Base-by-base conservation (phyloP, 495 filamentous ascomycete species). In the Penicillium ochrochloron region DNA sequence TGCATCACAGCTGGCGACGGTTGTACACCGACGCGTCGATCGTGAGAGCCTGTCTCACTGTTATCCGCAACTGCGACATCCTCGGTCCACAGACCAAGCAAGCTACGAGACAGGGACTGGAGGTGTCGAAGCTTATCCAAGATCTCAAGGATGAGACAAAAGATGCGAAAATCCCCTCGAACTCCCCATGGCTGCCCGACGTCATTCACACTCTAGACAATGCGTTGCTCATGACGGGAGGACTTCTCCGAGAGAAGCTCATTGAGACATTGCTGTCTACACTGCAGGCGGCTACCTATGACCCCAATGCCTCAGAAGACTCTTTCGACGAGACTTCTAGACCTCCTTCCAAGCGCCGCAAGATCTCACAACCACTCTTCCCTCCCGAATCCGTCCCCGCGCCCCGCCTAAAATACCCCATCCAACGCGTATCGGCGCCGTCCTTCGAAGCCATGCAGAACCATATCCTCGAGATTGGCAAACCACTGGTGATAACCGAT, bases 151-250 rank as follows among this genome's bases (percentile, higher is more conserved):
- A 60, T 19, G 10, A 21, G 23, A 27, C 41, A n/a, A 27, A 48
- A 29, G 23, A 50, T 23, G 31, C 33, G 3, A 50, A 48, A 33
- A 63, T 74, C 19, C 34, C 61, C 25, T 29, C 69, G 2, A 44
- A 70, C 12, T 65, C 75, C 1, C 61, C 74, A 6, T 78, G 78
- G 75, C 60, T 81, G 0, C 63, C 72, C 31, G 66, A 76, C 3
- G 80, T 88, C n/a, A 82, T 97, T 25, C 77, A 83, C 57, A 75
- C 80, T 3, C 83, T 97, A 0, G 95, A 99, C 66, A 88, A 88
- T 72, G 90, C 92, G 0, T 69, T 95, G 53, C 94, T 97, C 53
- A 88, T 97, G 73, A 84, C 92, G 25, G 95, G 94, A 0, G 91
- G 87, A 0, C 86, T 88, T 4, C 73, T 83, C 3, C 85, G 90